These are phyloP conservation scores for Lithospermum erythrorhizon DNA, from an alignment of 257 asterid species.

Conservation along the genomic window DNA sequence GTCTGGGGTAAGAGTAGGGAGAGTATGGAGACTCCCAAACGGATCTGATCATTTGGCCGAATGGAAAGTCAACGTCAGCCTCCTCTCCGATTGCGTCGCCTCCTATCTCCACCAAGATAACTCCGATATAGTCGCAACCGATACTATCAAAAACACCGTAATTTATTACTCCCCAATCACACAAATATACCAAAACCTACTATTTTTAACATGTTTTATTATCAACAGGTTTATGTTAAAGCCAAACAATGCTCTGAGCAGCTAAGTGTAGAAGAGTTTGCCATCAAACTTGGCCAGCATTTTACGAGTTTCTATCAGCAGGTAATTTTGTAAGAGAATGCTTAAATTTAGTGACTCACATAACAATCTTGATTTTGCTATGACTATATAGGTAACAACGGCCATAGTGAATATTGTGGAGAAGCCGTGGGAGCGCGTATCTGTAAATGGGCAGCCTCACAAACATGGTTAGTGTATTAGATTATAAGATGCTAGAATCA, in stretches of 20 bases:
- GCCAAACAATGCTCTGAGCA: constrained; percentile 72
- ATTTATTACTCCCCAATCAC: neutral
- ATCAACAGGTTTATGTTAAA: constrained; percentile 83
- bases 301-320: constrained; percentile 61
- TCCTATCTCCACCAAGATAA: constrained; percentile 63
- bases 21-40: constrained; percentile 60
- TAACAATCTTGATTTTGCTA: too few species aligned
- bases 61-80: constrained; percentile 79
- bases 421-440: constrained; percentile 94
- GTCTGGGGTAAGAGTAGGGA: constrained; percentile 68
- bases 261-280: constrained; percentile 75
- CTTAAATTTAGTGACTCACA: too few species aligned
- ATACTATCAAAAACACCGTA: constrained; percentile 93
- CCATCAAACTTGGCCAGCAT: constrained; percentile 78
- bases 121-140: constrained; percentile 82
- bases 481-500: neutral
- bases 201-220: too few species aligned
- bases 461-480: constrained; percentile 55
- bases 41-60: constrained; percentile 69
- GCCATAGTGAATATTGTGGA: constrained; percentile 64
- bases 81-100: constrained; percentile 77
- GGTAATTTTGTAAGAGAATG: constrained; percentile 26
- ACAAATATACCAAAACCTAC: too few species aligned
- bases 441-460: constrained; percentile 61
- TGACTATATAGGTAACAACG: constrained; percentile 49